Evolutionary conservation across 2,329 filamentous ascomycete genomes (phyloP), one percentile per base, ranked within the genome.

Genomic region (Stemphylium beticola): DNA sequence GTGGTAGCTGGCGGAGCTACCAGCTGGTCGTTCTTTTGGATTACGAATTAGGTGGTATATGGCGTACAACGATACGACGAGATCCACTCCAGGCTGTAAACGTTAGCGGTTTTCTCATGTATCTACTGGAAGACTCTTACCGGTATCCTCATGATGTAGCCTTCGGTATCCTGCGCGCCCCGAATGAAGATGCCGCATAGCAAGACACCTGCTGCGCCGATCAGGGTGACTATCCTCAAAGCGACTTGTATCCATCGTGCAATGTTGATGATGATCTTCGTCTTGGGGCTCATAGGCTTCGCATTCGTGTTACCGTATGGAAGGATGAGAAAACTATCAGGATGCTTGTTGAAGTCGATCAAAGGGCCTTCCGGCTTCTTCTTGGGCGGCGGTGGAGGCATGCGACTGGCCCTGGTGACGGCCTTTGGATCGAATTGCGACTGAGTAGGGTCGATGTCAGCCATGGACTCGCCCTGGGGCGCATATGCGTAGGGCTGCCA

Each of bases 1-100:
- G 76, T 96, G 92, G 76, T 98, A 98, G 60, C 91, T 93, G 12
- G 91, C 88, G 15, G 92, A 91, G 18, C 91, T 96, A 3, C 82
- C 88, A 0, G 93, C 87, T 0, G 92, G 87, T 46, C 92, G 86
- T 39, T 82, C 84, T 42, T 85, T 86, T 0, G 90, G 84, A 33
- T 87, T 85, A 29, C 90, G 85, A 12, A 85, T 81, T 34, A 96
- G 85, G 73, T 97, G 92, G 67, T 90, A 95, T 56, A 96, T 83
- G 37, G 84, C 90, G 74, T 98, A 98, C 15, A 87, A 67, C 14
- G 85, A 87, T 71, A 92, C 87, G 4, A 90, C 66, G 41, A 88
- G 83, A 46, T 89, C 88, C 36, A 93, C 81, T n/a, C 85, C 90
- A 52, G 91, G 87, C 92, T 96, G 38, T 32, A 20, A 14, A 37